A percentile compares a stretch with the other conserved stretches of the same genome.
Evolutionary conservation across 768 basidiomycete genomes (phyloP).

Genomic region (Termitomyces sp.): DNA sequence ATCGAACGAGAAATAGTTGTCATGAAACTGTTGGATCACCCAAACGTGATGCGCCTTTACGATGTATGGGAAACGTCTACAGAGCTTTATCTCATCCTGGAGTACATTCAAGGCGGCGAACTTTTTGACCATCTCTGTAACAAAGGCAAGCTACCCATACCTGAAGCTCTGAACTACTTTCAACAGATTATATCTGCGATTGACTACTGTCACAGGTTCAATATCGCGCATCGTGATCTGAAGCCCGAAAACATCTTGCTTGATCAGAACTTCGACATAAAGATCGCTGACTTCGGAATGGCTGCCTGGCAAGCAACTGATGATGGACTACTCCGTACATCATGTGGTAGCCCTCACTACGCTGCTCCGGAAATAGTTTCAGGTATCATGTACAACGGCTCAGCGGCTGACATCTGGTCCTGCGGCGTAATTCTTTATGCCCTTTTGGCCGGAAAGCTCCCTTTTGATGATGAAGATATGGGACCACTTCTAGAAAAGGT

Average conservation of each 20-base stretch:
- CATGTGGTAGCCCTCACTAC: constrained; percentile 94
- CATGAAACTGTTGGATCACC: constrained; percentile 96
- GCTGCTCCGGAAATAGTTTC: constrained; percentile 89
- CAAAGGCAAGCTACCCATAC: constrained; percentile 60
- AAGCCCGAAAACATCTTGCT: constrained; percentile 93
- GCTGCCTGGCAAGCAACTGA: constrained; percentile 78
- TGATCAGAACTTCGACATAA: constrained; percentile 80
- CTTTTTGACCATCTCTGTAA: constrained; percentile 89
- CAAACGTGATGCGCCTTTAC: constrained; percentile 89
- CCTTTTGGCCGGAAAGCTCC: constrained; percentile 80
- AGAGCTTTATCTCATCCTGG: constrained; percentile 86
- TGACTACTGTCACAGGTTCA: constrained; percentile 91
- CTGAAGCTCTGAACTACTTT: constrained; percentile 81
- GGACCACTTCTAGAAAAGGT: constrained; percentile 77
- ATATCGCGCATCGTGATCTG: constrained; percentile 90
- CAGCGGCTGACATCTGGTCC: constrained; percentile 93
- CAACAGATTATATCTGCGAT: constrained; percentile 91
- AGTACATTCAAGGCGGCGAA: constrained; percentile 93
- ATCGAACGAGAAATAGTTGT: constrained; percentile 94
- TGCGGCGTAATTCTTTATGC: constrained; percentile 92
- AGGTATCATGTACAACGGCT: constrained; percentile 79
- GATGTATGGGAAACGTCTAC: constrained; percentile 95
- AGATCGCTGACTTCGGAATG: constrained; percentile 98
- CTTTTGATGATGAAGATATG: constrained; percentile 89
- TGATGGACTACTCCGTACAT: constrained; percentile 60